A percentile compares a stretch with the other conserved stretches of the same genome.
Evolutionary conservation across 2,329 filamentous ascomycete species (phyloP).

Genomic region (Rasamsonia emersonii): DNA sequence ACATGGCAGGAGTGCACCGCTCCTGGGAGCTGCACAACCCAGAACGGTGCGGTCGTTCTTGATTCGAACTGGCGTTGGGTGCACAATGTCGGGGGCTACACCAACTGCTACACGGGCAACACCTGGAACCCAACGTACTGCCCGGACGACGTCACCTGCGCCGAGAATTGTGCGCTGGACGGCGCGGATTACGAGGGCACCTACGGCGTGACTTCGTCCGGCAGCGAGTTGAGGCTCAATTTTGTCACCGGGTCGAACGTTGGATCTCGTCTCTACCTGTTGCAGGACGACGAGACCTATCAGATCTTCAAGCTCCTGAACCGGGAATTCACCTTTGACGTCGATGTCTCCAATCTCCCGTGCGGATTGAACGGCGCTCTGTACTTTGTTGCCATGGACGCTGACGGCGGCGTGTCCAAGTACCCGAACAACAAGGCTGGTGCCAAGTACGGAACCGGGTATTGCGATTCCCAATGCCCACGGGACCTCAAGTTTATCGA

Average conservation of each 20-base stretch:
- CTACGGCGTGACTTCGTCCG: conserved; percentile 45
- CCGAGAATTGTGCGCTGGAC: conserved; percentile 49
- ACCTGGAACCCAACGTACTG: conserved; percentile 41
- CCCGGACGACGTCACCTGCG: conserved; percentile 42
- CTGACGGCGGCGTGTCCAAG: conserved; percentile 49
- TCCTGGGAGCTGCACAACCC: conserved; percentile 44
- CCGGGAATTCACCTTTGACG: conserved; percentile 64
- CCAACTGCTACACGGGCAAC: conserved; percentile 52
- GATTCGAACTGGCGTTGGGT: conserved; percentile 54
- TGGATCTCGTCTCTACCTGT: conserved; percentile 53
- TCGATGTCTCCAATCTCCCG: conserved; percentile 58
- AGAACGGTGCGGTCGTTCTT: conserved; percentile 45
- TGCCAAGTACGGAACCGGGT: conserved; percentile 54
- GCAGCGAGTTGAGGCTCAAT: conserved; percentile 41
- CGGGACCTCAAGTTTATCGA: conserved; percentile 46
- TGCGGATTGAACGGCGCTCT: conserved; percentile 65
- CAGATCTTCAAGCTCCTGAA: conserved; percentile 56
- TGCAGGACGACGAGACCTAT: conserved; percentile 54
- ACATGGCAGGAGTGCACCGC: conserved; percentile 46
- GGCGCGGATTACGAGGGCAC: conserved; percentile 46
- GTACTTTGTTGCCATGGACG: conserved; percentile 55
- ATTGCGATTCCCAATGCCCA: conserved; percentile 55
- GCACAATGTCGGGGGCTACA: conserved; percentile 40
- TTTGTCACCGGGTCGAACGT: conserved; percentile 39
- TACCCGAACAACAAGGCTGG: conserved; percentile 49